Conservation (phyloP, 2,329 filamentous ascomycete species). For the Alternaria solani region DNA sequence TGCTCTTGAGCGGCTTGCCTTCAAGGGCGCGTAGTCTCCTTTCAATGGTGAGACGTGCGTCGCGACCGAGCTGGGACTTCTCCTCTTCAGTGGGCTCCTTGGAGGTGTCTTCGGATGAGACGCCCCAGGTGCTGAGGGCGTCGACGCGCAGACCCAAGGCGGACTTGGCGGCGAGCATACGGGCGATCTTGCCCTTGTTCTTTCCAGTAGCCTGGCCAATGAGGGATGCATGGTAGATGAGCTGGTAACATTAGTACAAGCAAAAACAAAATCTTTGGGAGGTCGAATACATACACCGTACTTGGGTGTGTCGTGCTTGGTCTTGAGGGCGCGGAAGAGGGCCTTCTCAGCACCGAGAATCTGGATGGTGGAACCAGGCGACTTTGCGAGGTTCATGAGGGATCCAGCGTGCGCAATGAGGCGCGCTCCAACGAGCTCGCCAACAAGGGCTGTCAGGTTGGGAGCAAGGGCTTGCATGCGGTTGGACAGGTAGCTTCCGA, state of each 20-base stretch:
- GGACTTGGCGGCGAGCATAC: constrained; percentile 93
- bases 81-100: constrained; percentile 82
- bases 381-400: constrained; percentile 93
- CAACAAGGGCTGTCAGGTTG: constrained; percentile 91
- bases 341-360: constrained; percentile 99
- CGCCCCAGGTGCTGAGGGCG: constrained; percentile 79
- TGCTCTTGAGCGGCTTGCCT: constrained; percentile 84
- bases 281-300: constrained; percentile 69
- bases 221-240: constrained; percentile 74
- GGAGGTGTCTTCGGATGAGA: constrained; percentile 60
- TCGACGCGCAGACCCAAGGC: constrained; percentile 93
- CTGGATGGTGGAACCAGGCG: constrained; percentile 93
- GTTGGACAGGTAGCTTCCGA: constrained; percentile 86
- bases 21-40: constrained; percentile 80
- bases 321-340: constrained; percentile 97
- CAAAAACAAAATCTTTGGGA: constrained; percentile 67
- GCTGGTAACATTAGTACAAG: constrained; percentile 53
- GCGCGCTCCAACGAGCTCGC: constrained; percentile 91
- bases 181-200: constrained; percentile 99
- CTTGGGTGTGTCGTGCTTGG: constrained; percentile 98
- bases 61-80: constrained; percentile 79
- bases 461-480: constrained; percentile 98
- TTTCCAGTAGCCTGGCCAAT: constrained; percentile 96
- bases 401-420: constrained; percentile 95
- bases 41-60: constrained; percentile 76